Conservation (phyloP, 2,329 filamentous ascomycete species). For the Dactylellina haptotyla region DNA sequence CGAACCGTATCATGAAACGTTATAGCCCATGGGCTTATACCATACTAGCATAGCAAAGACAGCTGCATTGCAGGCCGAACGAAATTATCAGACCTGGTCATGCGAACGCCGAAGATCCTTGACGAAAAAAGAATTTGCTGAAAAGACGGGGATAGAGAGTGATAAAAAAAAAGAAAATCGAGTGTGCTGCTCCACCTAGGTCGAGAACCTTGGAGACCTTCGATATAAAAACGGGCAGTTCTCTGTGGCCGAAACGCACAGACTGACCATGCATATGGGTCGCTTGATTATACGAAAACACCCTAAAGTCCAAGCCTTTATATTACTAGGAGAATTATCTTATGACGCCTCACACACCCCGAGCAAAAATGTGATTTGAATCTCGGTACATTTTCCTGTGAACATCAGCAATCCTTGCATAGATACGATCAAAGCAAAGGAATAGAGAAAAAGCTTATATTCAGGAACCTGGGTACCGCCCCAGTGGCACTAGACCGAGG, state of each 20-base stretch:
- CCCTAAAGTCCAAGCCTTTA: not conserved
- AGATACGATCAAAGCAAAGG: not conserved
- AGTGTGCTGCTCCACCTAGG: not conserved
- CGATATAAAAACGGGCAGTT: conserved; percentile 5
- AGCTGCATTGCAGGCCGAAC: conserved; percentile 10
- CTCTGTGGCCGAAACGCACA: conserved; percentile 18
- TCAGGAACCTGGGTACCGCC: conserved; percentile 29
- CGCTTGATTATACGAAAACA: conserved; percentile 35
- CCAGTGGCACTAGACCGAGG: no score
- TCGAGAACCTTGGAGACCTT: conserved; percentile 13
- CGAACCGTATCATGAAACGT: conserved; percentile 42
- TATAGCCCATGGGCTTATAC: conserved; percentile 14
- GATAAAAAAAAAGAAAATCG: conserved; percentile 2
- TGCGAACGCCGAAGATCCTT: conserved; percentile 21
- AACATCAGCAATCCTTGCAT: not conserved
- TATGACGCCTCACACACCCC: not conserved
- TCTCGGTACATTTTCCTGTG: conserved; percentile 20
- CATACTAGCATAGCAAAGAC: not conserved
- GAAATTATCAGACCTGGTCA: conserved; percentile 17
- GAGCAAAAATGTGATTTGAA: no score
- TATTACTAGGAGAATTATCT: not conserved
- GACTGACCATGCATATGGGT: conserved; percentile 36
- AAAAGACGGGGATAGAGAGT: not conserved
- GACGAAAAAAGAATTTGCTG: not conserved
- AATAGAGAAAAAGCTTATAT: no score